Evolutionary conservation across 2,329 filamentous ascomycete species (phyloP).

Genomic region (Verticillium nonalfalfae): DNA sequence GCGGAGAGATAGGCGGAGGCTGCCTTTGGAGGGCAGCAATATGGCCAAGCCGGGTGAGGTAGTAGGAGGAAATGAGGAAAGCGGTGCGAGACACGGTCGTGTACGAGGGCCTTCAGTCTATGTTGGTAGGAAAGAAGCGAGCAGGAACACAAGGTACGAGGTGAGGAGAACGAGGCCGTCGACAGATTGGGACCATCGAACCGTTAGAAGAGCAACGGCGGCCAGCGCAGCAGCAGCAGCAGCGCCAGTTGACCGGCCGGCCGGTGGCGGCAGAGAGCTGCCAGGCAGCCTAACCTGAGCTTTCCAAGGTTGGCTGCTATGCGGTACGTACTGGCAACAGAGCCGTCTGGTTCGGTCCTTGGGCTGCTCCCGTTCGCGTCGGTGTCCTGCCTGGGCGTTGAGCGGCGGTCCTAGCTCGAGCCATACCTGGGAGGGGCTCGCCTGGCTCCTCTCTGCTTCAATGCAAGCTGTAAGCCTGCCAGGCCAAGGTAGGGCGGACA

Average conservation of each 20-base stretch:
- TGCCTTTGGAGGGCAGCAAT: not conserved
- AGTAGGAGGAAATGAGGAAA: not conserved
- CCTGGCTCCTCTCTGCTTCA: not conserved
- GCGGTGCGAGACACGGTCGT: not conserved
- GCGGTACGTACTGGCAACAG: not conserved
- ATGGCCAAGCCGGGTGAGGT: not conserved
- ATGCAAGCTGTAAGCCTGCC: not conserved
- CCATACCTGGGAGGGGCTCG: not conserved
- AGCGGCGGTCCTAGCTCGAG: constrained; percentile 3
- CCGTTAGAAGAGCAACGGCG: not conserved
- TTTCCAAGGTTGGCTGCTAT: not conserved
- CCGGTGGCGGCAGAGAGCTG: too few relatives aligned
- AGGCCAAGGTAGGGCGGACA: not conserved
- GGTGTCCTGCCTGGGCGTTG: not conserved
- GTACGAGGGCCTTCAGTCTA: not conserved
- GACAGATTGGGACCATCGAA: not conserved
- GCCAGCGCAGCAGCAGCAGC: not conserved
- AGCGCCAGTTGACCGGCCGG: too few relatives aligned
- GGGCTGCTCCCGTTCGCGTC: not conserved
- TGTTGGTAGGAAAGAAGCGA: not conserved
- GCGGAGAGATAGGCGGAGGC: not conserved
- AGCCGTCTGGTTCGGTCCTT: too few relatives aligned
- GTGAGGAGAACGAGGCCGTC: not conserved
- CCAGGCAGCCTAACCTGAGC: not conserved
- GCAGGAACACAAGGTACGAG: not conserved